A percentile compares a stretch with the other conserved stretches of the same genome.
Conservation (phyloP, 495 filamentous ascomycete species). For the Penicillium verhagenii region DNA sequence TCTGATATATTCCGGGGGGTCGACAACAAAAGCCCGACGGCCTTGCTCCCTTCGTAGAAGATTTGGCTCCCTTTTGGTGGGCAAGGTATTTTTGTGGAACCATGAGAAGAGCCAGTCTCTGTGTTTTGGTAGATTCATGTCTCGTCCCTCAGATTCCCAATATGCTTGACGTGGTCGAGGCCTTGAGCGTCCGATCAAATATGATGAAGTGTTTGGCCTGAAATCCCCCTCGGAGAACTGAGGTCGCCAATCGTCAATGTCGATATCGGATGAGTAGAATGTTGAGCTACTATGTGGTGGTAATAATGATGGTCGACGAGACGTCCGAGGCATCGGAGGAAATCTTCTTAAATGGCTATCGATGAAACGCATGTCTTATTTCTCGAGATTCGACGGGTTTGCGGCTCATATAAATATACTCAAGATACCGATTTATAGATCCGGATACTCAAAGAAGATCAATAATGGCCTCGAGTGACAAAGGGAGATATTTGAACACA, state of each 20-base stretch:
- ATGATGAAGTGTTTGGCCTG: not conserved
- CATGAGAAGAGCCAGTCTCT: not conserved
- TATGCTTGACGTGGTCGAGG: not conserved
- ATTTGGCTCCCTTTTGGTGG: not conserved
- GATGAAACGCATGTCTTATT: not conserved
- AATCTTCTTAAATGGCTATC: not conserved
- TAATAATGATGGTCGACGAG: not conserved
- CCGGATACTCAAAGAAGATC: not conserved
- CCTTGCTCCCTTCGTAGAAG: not conserved
- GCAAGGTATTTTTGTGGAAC: not conserved
- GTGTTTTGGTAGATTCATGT: not conserved
- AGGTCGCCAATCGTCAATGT: not conserved
- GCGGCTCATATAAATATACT: not conserved
- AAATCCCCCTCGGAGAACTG: not conserved
- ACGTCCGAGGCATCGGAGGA: not conserved
- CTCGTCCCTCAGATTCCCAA: not conserved
- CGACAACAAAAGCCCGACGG: not conserved
- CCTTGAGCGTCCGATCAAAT: not conserved
- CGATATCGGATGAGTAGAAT: not conserved
- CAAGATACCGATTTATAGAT: not conserved
- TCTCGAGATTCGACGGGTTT: not conserved
- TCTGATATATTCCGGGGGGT: not conserved
- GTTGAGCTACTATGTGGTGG: not conserved
- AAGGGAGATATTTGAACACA: not conserved
- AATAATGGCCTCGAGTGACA: not conserved